A percentile compares a stretch with the other conserved stretches of the same genome.
Evolutionary conservation across 1,284 basidiomycete species (phyloP).

Genomic region (Sporisorium scitamineum): DNA sequence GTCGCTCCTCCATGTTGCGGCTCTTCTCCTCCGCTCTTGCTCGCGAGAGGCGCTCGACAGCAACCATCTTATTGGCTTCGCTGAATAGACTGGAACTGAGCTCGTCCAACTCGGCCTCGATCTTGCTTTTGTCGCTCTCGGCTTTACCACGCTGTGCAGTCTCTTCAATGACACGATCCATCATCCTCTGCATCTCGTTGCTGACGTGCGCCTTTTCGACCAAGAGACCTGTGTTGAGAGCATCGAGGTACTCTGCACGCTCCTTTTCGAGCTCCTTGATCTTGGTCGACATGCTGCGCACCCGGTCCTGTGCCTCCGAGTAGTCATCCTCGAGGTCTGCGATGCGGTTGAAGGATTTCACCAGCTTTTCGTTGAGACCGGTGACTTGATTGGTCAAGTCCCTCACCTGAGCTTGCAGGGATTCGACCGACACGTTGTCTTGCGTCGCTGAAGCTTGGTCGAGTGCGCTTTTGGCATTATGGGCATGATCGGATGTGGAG

Average conservation of each 20-base stretch:
- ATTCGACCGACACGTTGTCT: slow-evolving; percentile 19
- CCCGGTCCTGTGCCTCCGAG: slow-evolving; percentile 79
- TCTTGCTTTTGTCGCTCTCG: slow-evolving; percentile 77
- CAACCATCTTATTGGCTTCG: slow-evolving; percentile 75
- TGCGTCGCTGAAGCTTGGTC: slow-evolving; percentile 76
- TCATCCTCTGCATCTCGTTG: slow-evolving; percentile 88
- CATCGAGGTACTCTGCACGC: slow-evolving; percentile 70
- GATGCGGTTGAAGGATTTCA: slow-evolving; percentile 88
- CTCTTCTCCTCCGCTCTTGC: slow-evolving; percentile 86
- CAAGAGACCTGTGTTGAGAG: slow-evolving; percentile 79
- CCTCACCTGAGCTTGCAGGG: slow-evolving; percentile 83
- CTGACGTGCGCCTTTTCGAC: slow-evolving; percentile 92
- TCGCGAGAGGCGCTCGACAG: slow-evolving; percentile 82
- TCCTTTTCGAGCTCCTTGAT: slow-evolving; percentile 73
- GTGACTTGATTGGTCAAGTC: slow-evolving; percentile 90
- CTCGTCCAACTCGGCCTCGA: slow-evolving; percentile 78
- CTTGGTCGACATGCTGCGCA: slow-evolving; percentile 71
- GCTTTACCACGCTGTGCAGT: slow-evolving; percentile 90
- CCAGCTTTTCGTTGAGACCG: slow-evolving; percentile 90
- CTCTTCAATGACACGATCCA: slow-evolving; percentile 93
- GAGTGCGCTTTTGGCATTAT: slow-evolving; percentile 14
- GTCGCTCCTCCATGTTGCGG: slow-evolving; percentile 80
- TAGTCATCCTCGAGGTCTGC: slow-evolving; percentile 93
- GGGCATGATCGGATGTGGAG: slow-evolving; percentile 5
- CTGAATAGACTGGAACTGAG: slow-evolving; percentile 79